Evolutionary conservation across 148 eudicot genomes (phyloP), one percentile per base, ranked within the genome.

Genomic region (Beta vulgaris): DNA sequence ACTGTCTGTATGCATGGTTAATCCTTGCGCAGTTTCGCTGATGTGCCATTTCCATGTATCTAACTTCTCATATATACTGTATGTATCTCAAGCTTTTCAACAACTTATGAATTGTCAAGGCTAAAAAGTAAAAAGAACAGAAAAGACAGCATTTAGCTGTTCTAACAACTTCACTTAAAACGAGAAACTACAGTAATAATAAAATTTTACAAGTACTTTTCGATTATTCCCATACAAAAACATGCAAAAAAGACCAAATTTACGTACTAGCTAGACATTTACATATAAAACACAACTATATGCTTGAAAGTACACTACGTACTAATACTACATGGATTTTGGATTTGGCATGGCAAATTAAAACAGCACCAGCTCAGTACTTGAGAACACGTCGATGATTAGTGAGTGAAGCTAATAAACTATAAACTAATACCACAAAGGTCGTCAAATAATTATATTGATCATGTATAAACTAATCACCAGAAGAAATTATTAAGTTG

Each of bases 401-500:
- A 51, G 57, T 51, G 57, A 19, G 13, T 13, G 10, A 43, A 3
- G 48, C 48, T 43, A 51, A 51, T 51, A 19, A 51, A 51, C 23
- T 10, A 46, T 46, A 11, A 11, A 51, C n/a, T 51, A n/a, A 6
- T 51, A 48, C 53, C 53, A 48, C 57, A 19, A 51, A 51, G 57
- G 9, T 8, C 19, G n/a, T 4, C 18, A 51, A n/a, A 51, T 51
- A 51, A 51, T 6, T 51, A 51, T 46, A 46, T n/a, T n/a, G 16
- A 51, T 51, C 57, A 51, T 51, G 7, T 21, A 51, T 16, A n/a
- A n/a, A n/a, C n/a, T 64, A 59, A 25, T 72, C 81, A 87, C 75
- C 82, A 82, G 77, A 91, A 89, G 82, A 88, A 86, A 65, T 87
- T 81, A 57, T 73, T 79, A 43, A 89, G 82, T 28, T 78, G 84